Conservation (phyloP, 2,329 filamentous ascomycete genomes). For the Arthrocladium fulminans region DNA sequence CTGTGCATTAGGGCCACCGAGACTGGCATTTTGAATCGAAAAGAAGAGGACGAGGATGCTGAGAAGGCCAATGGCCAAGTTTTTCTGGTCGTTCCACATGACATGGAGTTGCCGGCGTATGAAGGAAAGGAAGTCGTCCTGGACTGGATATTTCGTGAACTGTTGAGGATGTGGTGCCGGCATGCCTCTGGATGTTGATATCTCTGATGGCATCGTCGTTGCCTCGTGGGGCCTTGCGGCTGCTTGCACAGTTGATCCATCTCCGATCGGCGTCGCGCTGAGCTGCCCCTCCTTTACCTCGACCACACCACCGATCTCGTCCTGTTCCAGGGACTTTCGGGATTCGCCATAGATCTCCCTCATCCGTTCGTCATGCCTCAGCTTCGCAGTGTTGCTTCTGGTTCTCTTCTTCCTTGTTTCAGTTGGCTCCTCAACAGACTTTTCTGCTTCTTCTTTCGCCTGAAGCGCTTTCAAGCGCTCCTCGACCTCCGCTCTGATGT, state of each 20-base stretch:
- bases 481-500: constrained; percentile 44
- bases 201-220: neutral
- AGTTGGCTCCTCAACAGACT: constrained; percentile 9
- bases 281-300: constrained; percentile 9
- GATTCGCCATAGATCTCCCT: constrained; percentile 19
- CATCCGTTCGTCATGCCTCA: constrained; percentile 13
- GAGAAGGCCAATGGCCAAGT: constrained; percentile 43
- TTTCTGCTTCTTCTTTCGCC: constrained; percentile 19
- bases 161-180: neutral
- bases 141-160: neutral
- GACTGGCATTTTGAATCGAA: constrained; percentile 14
- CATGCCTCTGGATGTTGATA: neutral
- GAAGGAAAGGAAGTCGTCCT: neutral
- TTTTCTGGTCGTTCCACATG: constrained; percentile 45
- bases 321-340: constrained; percentile 12
- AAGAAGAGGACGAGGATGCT: constrained; percentile 37
- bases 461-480: constrained; percentile 35
- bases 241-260: too few relatives aligned
- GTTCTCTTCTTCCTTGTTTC: neutral
- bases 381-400: neutral
- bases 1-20: neutral
- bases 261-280: neutral
- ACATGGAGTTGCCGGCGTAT: constrained; percentile 31
- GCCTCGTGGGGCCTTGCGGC: neutral
- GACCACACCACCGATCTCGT: constrained; percentile 21